Percentiles rank a stretch among this genome's conserved stretches.
Evolutionary conservation across 2,329 filamentous ascomycete species (phyloP).

Genomic region (Xylariaceae sp.): DNA sequence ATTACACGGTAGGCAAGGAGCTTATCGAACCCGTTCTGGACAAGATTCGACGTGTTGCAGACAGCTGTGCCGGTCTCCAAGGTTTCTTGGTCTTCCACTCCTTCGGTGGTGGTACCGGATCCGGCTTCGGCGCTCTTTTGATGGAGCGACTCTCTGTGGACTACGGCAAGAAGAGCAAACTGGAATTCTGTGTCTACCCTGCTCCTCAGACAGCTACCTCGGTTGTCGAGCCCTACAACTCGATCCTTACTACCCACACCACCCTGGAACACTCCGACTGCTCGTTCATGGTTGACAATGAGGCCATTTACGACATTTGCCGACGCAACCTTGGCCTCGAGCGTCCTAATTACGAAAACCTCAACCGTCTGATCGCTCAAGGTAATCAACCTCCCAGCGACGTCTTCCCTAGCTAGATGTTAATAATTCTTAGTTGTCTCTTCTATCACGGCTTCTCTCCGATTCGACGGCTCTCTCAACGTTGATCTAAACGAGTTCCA

Average conservation of each 20-base stretch:
- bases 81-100: conserved; percentile 99
- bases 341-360: conserved; percentile 96
- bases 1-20: conserved; percentile 99
- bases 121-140: conserved; percentile 94
- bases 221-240: conserved; percentile 99
- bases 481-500: conserved; percentile 99
- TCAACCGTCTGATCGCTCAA: conserved; percentile 98
- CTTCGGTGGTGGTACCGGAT: conserved; percentile 97
- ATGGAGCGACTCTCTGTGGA: conserved; percentile 99
- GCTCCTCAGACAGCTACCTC: conserved; percentile 95
- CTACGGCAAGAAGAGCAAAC: conserved; percentile 99
- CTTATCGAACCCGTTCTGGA: conserved; percentile 96
- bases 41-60: conserved; percentile 94
- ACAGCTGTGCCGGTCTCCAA: conserved; percentile 96
- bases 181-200: conserved; percentile 99
- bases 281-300: conserved; percentile 99
- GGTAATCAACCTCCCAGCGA: conserved; percentile 43
- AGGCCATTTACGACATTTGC: conserved; percentile 99
- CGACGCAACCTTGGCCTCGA: conserved; percentile 94
- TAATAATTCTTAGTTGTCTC: conserved; percentile 68
- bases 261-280: conserved; percentile 99
- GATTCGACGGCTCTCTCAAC: conserved; percentile 97
- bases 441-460: conserved; percentile 95
- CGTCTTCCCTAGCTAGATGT: conserved; percentile 12
- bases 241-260: conserved; percentile 97